phyloP scores from a whole-genome alignment of 23 red algal species.

The Gracilariopsis chorda region DNA sequence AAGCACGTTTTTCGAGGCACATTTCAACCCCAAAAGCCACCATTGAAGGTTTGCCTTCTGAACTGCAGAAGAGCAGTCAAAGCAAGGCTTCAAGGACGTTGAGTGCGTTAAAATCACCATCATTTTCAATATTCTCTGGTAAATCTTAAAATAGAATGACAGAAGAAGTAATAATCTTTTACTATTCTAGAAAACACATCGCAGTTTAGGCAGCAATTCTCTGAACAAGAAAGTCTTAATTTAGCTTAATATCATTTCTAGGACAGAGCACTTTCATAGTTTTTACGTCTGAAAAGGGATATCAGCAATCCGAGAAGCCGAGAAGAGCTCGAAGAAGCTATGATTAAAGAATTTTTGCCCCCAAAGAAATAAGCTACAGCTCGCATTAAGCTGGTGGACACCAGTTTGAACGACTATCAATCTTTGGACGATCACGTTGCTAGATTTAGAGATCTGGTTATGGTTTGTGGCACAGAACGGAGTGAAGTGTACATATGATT shows the following conservation, averaged over 20 bases:
- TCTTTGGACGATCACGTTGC: too few relatives aligned
- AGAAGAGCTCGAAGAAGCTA: background rate
- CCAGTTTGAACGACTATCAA: background rate
- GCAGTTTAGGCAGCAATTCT: conserved; percentile 17
- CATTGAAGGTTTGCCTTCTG: too few relatives aligned
- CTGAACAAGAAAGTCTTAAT: background rate
- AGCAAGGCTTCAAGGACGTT: too few relatives aligned
- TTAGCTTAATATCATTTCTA: background rate
- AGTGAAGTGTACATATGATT: background rate
- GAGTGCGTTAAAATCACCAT: background rate
- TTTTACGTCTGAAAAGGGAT: conserved; percentile 10
- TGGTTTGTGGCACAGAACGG: background rate
- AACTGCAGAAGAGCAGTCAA: too few relatives aligned
- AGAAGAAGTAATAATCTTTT: background rate
- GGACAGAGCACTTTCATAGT: background rate
- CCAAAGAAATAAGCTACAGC: background rate
- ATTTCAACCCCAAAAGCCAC: too few relatives aligned
- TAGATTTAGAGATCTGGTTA: too few relatives aligned
- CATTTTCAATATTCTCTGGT: background rate
- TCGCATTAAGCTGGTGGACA: background rate
- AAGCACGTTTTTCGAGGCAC: too few relatives aligned
- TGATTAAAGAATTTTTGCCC: conserved; percentile 15
- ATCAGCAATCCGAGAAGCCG: background rate
- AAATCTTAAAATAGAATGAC: background rate
- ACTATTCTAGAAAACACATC: background rate